phyloP scores from a whole-genome alignment of 805 yeast species.

The Candida argentea region DNA sequence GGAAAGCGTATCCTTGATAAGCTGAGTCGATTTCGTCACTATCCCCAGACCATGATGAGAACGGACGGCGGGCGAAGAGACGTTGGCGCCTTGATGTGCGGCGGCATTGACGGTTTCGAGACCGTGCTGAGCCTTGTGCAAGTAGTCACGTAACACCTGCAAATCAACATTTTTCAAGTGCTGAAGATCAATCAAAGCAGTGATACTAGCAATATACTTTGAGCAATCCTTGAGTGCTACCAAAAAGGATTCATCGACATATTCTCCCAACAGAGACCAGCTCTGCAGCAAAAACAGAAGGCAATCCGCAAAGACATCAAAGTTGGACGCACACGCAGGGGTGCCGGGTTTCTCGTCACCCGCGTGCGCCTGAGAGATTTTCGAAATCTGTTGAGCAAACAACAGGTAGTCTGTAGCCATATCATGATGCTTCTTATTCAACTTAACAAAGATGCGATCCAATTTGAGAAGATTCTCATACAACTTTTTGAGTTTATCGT shows the following conservation, averaged over 20 bases:
- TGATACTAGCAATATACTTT: constrained; percentile 43
- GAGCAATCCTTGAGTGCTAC: constrained; percentile 81
- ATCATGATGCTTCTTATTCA: constrained; percentile 62
- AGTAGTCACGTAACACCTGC: constrained; percentile 75
- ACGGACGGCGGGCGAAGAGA: constrained; percentile 19
- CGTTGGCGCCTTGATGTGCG: constrained; percentile 17
- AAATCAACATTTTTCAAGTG: constrained; percentile 88
- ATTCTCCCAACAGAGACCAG: constrained; percentile 32
- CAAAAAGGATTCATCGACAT: constrained; percentile 69
- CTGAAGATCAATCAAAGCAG: constrained; percentile 63
- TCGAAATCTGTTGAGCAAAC: constrained; percentile 59
- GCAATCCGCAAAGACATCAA: constrained; percentile 27
- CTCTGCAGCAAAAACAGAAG: constrained; percentile 28
- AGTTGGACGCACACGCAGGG: constrained; percentile 11
- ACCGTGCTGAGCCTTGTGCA: constrained; percentile 61
- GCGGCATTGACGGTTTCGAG: constrained; percentile 25
- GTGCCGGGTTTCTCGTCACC: constrained; percentile 16
- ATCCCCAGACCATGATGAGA: constrained; percentile 19
- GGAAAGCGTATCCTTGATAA: constrained; percentile 41
- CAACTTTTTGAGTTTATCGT: constrained; percentile 71
- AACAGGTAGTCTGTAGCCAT: constrained; percentile 64
- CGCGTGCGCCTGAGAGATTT: constrained; percentile 49
- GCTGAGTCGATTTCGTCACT: constrained; percentile 32
- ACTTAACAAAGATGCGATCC: constrained; percentile 67
- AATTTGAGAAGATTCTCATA: constrained; percentile 74